Evolutionary conservation across 257 asterid species (phyloP).

Genomic region (Plantago ovata): DNA sequence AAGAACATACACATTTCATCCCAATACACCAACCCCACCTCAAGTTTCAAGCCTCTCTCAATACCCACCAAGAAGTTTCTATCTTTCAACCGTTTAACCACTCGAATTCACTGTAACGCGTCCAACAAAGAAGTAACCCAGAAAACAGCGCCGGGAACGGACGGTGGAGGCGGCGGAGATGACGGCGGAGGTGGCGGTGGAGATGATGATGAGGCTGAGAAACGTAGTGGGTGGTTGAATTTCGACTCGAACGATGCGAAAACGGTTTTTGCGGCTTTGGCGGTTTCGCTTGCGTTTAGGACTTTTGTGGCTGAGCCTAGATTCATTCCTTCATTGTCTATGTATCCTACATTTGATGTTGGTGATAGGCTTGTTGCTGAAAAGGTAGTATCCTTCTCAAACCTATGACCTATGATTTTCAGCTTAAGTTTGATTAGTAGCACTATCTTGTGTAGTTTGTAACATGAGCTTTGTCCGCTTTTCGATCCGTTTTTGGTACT

Average conservation of each 20-base stretch:
- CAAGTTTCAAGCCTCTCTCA: conserved; percentile 19
- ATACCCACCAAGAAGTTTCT: conserved; percentile 27
- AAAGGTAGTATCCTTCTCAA: conserved; percentile 43
- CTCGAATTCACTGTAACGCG: conserved; percentile 34
- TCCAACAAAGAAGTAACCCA: conserved; percentile 49
- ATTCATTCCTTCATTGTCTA: conserved; percentile 86
- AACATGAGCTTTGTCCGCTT: background rate
- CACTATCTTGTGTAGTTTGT: background rate
- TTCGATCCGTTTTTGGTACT: too few species aligned
- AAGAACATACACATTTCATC: conserved; percentile 23
- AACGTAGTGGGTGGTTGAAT: conserved; percentile 64
- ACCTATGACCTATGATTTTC: background rate
- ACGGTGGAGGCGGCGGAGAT: conserved; percentile 44
- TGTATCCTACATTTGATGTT: conserved; percentile 93
- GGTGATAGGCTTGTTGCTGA: conserved; percentile 94
- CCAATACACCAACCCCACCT: conserved; percentile 20
- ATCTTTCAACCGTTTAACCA: conserved; percentile 15
- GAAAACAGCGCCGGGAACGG: conserved; percentile 31
- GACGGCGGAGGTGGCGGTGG: conserved; percentile 53
- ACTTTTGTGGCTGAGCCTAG: conserved; percentile 94
- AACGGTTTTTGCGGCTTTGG: conserved; percentile 76
- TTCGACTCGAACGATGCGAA: conserved; percentile 72
- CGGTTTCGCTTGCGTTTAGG: conserved; percentile 76
- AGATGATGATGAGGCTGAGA: conserved; percentile 46
- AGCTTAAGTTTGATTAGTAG: conserved; percentile 2